phyloP scores from a whole-genome alignment of 306 rosid genomes.

The Cucumis hystrix region DNA sequence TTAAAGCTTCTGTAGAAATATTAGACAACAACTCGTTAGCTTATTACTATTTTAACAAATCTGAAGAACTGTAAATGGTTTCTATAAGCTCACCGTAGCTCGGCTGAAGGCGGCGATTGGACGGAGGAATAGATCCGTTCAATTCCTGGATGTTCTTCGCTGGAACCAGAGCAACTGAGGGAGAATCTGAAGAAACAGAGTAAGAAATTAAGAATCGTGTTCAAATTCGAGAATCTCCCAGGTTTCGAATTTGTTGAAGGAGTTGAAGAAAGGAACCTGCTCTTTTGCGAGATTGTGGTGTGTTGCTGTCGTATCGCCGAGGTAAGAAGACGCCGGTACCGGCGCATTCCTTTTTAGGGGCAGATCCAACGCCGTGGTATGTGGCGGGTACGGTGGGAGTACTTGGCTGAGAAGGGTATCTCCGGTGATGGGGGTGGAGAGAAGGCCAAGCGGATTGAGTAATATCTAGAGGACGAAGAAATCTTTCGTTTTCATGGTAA shows the following conservation, averaged over 20 bases:
- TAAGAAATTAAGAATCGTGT: not conserved
- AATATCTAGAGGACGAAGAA: not conserved
- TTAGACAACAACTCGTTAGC: not conserved
- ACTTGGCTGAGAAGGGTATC: not conserved
- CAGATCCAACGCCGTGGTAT: not conserved
- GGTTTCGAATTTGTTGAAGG: not conserved
- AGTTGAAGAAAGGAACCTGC: not conserved
- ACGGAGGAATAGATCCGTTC: not conserved
- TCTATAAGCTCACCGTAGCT: not conserved
- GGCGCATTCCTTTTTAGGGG: conserved; percentile 1
- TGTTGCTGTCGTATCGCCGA: conserved; percentile 8
- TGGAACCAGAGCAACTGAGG: not conserved
- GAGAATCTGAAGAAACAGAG: not conserved
- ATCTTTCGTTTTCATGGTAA: not conserved
- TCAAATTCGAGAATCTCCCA: not conserved
- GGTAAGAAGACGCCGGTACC: conserved; percentile 19
- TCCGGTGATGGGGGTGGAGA: not conserved
- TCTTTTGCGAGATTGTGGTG: not conserved
- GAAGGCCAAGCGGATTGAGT: not conserved
- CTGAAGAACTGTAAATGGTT: not conserved
- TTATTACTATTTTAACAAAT: not conserved
- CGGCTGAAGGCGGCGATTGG: not conserved
- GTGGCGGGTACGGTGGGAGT: not conserved
- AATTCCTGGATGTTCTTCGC: not conserved
- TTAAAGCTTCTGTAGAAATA: not conserved